These are phyloP conservation scores for Ligustrum vulgare DNA, from an alignment of 257 asterid genomes.

Conservation along the genomic window DNA sequence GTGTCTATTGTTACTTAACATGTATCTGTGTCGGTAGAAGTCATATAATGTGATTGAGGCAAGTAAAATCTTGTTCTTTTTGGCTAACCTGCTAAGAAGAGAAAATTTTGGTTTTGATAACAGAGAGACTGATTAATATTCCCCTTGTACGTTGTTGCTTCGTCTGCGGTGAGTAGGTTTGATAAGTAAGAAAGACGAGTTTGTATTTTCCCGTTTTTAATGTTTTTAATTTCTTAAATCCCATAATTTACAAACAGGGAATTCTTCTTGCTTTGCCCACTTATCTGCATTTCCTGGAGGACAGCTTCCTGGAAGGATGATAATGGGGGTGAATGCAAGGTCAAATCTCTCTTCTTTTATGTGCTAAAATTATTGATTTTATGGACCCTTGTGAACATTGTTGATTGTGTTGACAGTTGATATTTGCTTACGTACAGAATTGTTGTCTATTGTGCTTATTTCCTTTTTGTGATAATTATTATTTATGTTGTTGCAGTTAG, in stretches of 20 bases:
- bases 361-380: constrained; percentile 23
- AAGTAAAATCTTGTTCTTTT: background rate
- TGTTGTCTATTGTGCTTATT: background rate
- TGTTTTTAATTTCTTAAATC: background rate
- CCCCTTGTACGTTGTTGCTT: constrained; percentile 21
- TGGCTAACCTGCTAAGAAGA: background rate
- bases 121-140: background rate
- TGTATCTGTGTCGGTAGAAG: background rate
- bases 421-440: too few relatives aligned
- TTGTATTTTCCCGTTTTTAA: background rate
- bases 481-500: background rate
- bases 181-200: constrained; percentile 9
- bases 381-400: too few relatives aligned
- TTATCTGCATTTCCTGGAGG: constrained; percentile 40
- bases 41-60: background rate
- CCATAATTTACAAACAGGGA: constrained; percentile 1
- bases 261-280: constrained; percentile 5
- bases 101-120: constrained; percentile 3
- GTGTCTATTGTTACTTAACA: background rate
- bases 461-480: background rate
- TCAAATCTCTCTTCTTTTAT: constrained; percentile 32
- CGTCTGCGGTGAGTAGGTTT: constrained; percentile 29
- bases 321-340: constrained; percentile 34
- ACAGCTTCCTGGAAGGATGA: constrained; percentile 39
- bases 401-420: background rate